Evolutionary conservation across 805 yeast genomes (phyloP).

Genomic region (Suhomyces pyralidae): DNA sequence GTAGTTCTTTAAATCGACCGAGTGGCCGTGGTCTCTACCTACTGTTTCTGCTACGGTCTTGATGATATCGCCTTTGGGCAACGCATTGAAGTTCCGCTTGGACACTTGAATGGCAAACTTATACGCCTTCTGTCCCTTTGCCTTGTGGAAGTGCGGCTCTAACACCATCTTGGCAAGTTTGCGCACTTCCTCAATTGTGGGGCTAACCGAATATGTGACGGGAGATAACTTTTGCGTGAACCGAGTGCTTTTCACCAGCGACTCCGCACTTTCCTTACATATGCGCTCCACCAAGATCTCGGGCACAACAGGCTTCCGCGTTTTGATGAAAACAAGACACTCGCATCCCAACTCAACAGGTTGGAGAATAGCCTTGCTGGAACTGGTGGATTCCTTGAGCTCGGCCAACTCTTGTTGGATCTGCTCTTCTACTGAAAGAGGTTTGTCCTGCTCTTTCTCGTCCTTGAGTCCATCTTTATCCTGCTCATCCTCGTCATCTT

Average conservation of each 20-base stretch:
- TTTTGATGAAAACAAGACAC: conserved; percentile 81
- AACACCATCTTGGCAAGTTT: conserved; percentile 60
- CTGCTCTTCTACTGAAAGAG: conserved; percentile 68
- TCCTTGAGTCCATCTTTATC: conserved; percentile 5
- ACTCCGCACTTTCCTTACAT: conserved; percentile 56
- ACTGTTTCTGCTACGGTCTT: conserved; percentile 67
- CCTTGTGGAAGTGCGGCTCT: conserved; percentile 62
- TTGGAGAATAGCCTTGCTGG: conserved; percentile 46
- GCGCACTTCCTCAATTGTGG: conserved; percentile 64
- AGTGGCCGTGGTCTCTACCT: conserved; percentile 67
- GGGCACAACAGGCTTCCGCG: conserved; percentile 76
- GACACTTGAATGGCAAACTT: conserved; percentile 80
- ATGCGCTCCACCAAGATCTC: conserved; percentile 62
- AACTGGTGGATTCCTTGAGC: conserved; percentile 44
- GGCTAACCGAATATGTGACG: conserved; percentile 68
- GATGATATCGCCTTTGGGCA: conserved; percentile 72
- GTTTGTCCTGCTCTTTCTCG: conserved; percentile 24
- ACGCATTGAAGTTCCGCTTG: conserved; percentile 70
- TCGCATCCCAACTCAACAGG: conserved; percentile 72
- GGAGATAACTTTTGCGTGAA: conserved; percentile 82
- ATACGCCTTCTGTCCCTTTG: conserved; percentile 34
- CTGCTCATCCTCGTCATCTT: conserved; percentile 29
- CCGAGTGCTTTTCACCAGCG: conserved; percentile 57
- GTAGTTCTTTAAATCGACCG: conserved; percentile 74
- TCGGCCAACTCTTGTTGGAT: conserved; percentile 68